Conservation (phyloP, 2,329 filamentous ascomycete species). For the Exophiala mesophila region DNA sequence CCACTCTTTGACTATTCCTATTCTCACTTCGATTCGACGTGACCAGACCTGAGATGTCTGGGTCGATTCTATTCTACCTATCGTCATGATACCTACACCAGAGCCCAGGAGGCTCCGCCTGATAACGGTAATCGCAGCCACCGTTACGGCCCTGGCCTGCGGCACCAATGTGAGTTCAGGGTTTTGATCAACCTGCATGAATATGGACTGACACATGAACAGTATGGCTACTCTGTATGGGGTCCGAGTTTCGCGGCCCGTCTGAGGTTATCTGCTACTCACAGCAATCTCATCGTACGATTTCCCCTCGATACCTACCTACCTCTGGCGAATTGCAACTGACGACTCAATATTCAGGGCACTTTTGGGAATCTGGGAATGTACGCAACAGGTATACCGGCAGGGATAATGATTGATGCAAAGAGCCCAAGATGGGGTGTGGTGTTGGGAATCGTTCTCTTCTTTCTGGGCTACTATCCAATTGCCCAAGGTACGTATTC, state of each 20-base stretch:
- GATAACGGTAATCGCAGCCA: conserved; percentile 79
- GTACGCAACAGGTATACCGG: conserved; percentile 84
- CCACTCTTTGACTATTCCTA: too few species aligned
- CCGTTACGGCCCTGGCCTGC: conserved; percentile 77
- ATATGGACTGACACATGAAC: conserved; percentile 7
- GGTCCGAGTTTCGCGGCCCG: conserved; percentile 88
- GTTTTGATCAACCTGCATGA: conserved; percentile 7
- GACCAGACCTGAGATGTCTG: background rate
- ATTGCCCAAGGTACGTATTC: conserved; percentile 54
- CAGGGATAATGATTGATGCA: conserved; percentile 80
- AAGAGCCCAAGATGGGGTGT: conserved; percentile 76
- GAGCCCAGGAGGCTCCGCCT: conserved; percentile 55
- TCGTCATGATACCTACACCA: conserved; percentile 10
- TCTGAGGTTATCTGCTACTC: conserved; percentile 81
- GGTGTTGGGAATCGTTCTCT: conserved; percentile 64
- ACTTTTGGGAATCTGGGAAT: conserved; percentile 65
- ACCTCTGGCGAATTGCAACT: background rate
- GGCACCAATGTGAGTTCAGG: conserved; percentile 72
- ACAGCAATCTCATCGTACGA: conserved; percentile 82
- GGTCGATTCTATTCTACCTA: background rate
- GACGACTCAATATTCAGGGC: conserved; percentile 41
- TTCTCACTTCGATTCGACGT: too few species aligned
- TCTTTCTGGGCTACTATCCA: conserved; percentile 79
- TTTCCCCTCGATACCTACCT: conserved; percentile 2
- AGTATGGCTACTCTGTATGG: conserved; percentile 99